Base-by-base conservation (phyloP, 148 eudicot genomes). In the Pouteria glomerata region DNA sequence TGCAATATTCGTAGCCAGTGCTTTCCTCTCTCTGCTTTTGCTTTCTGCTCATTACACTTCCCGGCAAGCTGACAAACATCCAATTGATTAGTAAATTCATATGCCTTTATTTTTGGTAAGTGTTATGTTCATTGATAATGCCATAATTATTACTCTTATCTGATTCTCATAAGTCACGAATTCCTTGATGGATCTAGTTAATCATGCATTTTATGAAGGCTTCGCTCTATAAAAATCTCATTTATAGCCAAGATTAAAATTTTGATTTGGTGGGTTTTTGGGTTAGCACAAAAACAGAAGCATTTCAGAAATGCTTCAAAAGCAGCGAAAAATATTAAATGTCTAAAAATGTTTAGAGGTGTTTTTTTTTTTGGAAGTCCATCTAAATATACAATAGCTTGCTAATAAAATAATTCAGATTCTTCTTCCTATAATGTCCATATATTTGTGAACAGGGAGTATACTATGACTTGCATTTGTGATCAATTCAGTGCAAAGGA, bases 31-130 rank as follows among this genome's bases (percentile, higher is more conserved):
- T 63, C 82, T 94, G 76, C 87, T 94, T 66, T 75, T 94, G 89
- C 97, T 94, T 33, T 94, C 96, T 75, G 98, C 98, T 69, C 98
- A 94, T 76, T 94, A 94, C 82, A 91, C 96, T 18, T 83, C 98
- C 78, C 96, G 97, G 59, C 93, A 88, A 72, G 87, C 87, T 70
- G 97, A 91, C 79, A 94, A 94, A 73, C 98, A 94, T 76, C 98
- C 98, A n/a, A 85, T 82, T 56, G 89, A 85, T 78, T 84, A 77
- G 69, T 47, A 24, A 18, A 65, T 42, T 66, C n/a, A 24, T 48
- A 34, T 34, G 53, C 74, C 21, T 37, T 65, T 73, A 26, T 33
- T 29, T 66, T 51, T 37, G 65, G 62, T 61, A 51, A 52, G 75
- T 72, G 24, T 14, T 57, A 47, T 48, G 26, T 0, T 18, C 45